A percentile compares a stretch with the other conserved stretches of the same genome.
Evolutionary conservation across 768 basidiomycete species (phyloP).

Genomic region (Inosperma sp.): DNA sequence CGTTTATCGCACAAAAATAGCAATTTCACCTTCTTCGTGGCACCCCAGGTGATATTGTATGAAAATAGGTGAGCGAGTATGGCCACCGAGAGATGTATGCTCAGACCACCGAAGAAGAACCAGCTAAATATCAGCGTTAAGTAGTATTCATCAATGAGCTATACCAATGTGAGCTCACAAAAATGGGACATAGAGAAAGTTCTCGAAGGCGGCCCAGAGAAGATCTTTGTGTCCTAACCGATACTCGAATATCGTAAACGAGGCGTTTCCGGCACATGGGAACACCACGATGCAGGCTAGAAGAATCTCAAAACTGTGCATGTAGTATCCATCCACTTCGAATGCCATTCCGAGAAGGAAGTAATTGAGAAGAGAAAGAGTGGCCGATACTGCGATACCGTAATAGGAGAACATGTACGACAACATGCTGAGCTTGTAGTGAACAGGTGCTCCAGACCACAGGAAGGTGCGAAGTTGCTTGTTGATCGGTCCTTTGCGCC

Average conservation of each 20-base stretch:
- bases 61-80: constrained; percentile 69
- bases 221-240: constrained; percentile 56
- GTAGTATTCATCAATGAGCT: background rate
- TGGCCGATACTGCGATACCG: constrained; percentile 59
- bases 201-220: constrained; percentile 50
- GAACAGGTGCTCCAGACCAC: constrained; percentile 72
- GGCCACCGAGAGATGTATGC: constrained; percentile 61
- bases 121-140: constrained; percentile 45
- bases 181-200: constrained; percentile 65
- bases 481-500: constrained; percentile 74
- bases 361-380: constrained; percentile 67
- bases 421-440: constrained; percentile 81
- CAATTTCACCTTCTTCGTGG: constrained; percentile 56
- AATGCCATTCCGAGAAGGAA: constrained; percentile 59
- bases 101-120: constrained; percentile 76
- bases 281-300: constrained; percentile 68
- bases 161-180: constrained; percentile 45
- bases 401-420: constrained; percentile 64
- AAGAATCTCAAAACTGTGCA: constrained; percentile 71
- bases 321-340: constrained; percentile 65
- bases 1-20: background rate
- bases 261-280: constrained; percentile 64
- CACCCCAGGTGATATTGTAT: constrained; percentile 74
- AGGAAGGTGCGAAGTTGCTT: constrained; percentile 72
- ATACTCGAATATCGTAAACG: constrained; percentile 66